A percentile compares a stretch with the other conserved stretches of the same genome.
Conservation (phyloP, 495 filamentous ascomycete genomes). For the Neurospora sp. region DNA sequence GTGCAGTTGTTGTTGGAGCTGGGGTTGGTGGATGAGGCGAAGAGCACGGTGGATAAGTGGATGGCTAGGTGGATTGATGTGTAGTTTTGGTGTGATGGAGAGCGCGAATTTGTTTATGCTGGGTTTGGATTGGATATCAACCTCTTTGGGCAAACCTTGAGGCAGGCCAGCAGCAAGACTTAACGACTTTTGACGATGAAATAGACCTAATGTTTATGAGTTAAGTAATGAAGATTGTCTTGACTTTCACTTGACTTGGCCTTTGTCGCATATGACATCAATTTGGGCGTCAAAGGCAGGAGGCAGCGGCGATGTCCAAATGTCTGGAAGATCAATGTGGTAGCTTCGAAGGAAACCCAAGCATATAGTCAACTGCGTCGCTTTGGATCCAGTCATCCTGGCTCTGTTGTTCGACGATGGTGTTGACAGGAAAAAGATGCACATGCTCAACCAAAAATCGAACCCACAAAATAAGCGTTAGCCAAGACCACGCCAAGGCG, state of each 20-base stretch:
- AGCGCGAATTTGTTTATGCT: neutral
- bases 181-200: neutral
- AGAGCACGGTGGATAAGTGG: slow-evolving; percentile 48
- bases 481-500: neutral
- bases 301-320: too few relatives aligned
- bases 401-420: neutral
- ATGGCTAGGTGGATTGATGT: slow-evolving; percentile 50
- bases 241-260: neutral
- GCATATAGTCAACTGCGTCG: too few relatives aligned
- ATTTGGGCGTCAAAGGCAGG: too few relatives aligned
- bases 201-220: neutral
- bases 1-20: slow-evolving; percentile 54
- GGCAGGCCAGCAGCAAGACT: neutral
- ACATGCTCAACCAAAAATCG: neutral
- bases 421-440: neutral
- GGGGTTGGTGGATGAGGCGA: slow-evolving; percentile 58
- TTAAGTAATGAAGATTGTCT: neutral
- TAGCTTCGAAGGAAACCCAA: too few relatives aligned
- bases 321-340: too few relatives aligned
- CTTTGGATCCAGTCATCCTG: too few relatives aligned
- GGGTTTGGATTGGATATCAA: neutral
- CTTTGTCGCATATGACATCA: neutral
- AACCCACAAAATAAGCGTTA: neutral
- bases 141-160: neutral
- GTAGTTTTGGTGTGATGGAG: neutral